Percentiles rank a stretch among this genome's conserved stretches.
Evolutionary conservation across 495 filamentous ascomycete species (phyloP).

Genomic region (Xylaria bambusicola): DNA sequence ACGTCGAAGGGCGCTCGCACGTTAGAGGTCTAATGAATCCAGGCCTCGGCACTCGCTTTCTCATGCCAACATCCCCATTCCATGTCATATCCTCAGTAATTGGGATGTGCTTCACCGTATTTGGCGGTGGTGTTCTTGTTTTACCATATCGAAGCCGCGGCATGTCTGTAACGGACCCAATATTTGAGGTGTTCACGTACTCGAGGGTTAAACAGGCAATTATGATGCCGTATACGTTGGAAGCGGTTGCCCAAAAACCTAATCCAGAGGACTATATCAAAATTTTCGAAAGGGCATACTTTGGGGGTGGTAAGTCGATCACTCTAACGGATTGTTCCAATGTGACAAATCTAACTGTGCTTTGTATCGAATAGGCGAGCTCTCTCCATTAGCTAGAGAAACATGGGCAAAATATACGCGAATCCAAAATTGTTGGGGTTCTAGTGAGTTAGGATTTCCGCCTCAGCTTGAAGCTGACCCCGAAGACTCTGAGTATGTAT

Average conservation of each 20-base stretch:
- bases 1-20: neutral
- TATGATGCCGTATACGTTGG: neutral
- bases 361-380: neutral
- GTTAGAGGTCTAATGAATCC: neutral
- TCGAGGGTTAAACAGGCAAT: neutral
- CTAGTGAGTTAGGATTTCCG: neutral
- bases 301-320: slow-evolving; percentile 4
- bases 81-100: neutral
- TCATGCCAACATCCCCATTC: neutral
- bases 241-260: neutral
- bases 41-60: neutral
- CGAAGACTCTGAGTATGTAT: neutral
- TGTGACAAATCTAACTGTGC: neutral
- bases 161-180: neutral
- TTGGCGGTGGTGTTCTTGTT: neutral
- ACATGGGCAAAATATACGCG: slow-evolving; percentile 1
- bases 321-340: neutral
- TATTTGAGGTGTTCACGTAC: neutral
- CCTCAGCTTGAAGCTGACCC: neutral
- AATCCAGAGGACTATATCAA: slow-evolving; percentile 2
- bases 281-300: neutral
- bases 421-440: neutral
- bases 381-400: neutral
- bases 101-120: neutral
- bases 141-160: neutral